Base-by-base conservation (phyloP, 768 basidiomycete genomes). In the Boletus barrowsii region DNA sequence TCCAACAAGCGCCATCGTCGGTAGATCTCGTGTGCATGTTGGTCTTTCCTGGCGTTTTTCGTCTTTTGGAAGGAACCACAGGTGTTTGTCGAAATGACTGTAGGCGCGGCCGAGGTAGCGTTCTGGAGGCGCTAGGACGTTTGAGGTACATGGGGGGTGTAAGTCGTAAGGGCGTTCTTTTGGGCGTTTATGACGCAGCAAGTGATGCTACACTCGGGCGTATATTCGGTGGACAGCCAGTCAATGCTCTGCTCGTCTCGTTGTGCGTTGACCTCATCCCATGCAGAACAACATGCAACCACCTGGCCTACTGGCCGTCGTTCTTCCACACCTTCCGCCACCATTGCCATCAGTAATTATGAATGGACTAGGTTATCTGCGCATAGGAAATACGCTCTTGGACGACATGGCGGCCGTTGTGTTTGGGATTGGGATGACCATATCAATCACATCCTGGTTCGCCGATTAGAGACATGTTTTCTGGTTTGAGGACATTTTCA, bases 181-280 rank as follows among this genome's bases (percentile, higher is more conserved):
- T 90, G 87, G 87, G 85, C 81, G 8, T 91, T 91, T 55, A 80
- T 82, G 37, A 86, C 90, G 1, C 66, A 91, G 5, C 81, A 91
- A 59, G 75, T 91, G 22, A 77, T 78, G 18, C 64, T 93, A 41
- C 88, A 91, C 61, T 89, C 90, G 10, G 84, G 59, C 82, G 84
- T 50, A 81, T 92, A 69, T 84, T 88, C 64, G 79, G 78, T 13
- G 82, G 84, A 53, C 79, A 86, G 89, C 89, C 63, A 64, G 87
- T 72, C 10, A 47, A 5, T 3, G 4, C 10, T 51, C 13, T 32
- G 48, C 65, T 24, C 6, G 35, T 8, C 20, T 29, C 46, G 18
- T 33, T 39, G 37, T 47, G 3, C 41, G 13, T 24, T 61, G 53
- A 71, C 22, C 1, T 0, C 7, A n/a, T 15, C 33, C 20, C 18